Conservation (phyloP, 1,284 basidiomycete genomes). For the Psilocybe mexicana region DNA sequence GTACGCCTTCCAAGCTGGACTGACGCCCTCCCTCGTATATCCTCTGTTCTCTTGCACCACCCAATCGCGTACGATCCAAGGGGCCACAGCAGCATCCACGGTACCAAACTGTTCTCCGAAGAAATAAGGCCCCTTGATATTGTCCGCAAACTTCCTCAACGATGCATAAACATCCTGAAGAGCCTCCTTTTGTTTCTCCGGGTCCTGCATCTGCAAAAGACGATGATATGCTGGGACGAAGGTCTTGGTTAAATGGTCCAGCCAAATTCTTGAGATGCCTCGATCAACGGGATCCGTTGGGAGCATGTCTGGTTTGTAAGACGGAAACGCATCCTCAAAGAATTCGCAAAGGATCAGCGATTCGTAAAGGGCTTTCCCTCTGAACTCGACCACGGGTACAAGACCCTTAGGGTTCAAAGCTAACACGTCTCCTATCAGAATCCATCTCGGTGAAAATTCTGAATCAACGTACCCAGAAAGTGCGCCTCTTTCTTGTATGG, state of each 20-base stretch:
- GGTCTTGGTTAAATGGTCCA: constrained; percentile 52
- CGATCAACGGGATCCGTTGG: constrained; percentile 51
- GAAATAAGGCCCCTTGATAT: constrained; percentile 62
- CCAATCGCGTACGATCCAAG: constrained; percentile 56
- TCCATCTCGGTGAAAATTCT: background rate
- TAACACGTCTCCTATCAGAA: constrained; percentile 14
- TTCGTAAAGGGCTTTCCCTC: constrained; percentile 60
- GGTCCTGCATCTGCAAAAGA: constrained; percentile 52
- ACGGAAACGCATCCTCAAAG: constrained; percentile 58
- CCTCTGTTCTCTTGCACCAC: constrained; percentile 52
- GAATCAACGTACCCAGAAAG: constrained; percentile 46
- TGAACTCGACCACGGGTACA: constrained; percentile 62
- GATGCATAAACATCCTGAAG: constrained; percentile 46
- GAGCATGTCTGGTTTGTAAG: constrained; percentile 45
- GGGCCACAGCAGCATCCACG: constrained; percentile 60
- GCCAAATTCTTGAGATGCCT: constrained; percentile 52
- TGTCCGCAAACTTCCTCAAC: constrained; percentile 44
- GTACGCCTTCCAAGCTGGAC: constrained; percentile 48
- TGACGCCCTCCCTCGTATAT: constrained; percentile 45
- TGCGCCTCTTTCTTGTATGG: constrained; percentile 70
- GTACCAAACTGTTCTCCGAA: constrained; percentile 55
- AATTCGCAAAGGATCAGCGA: constrained; percentile 62
- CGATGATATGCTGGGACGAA: constrained; percentile 56
- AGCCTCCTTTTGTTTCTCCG: constrained; percentile 47
- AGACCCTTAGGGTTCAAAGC: constrained; percentile 71